A percentile compares a stretch with the other conserved stretches of the same genome.
Conservation (phyloP, 306 rosid genomes). For the Fagus crenata region DNA sequence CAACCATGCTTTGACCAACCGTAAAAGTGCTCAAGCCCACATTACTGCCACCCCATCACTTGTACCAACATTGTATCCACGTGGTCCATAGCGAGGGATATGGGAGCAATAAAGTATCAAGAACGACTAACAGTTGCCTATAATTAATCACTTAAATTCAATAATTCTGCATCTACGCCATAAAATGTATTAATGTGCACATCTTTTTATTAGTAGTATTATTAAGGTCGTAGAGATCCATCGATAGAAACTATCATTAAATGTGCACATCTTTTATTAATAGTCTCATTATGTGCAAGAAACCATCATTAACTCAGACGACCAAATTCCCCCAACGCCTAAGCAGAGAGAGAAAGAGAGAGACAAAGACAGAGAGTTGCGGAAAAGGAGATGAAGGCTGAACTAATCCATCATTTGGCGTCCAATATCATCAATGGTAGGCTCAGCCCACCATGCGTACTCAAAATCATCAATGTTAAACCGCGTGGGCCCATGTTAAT, state of each 20-base stretch:
- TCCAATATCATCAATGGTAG: neutral
- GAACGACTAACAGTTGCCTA: neutral
- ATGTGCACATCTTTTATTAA: neutral
- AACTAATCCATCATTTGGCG: neutral
- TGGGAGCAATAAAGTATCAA: neutral
- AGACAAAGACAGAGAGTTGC: too few relatives aligned
- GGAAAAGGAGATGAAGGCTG: neutral
- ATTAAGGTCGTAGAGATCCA: too few relatives aligned
- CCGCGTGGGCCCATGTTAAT: neutral
- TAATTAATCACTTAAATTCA: neutral
- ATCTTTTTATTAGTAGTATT: too few relatives aligned
- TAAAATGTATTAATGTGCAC: neutral
- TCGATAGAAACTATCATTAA: neutral
- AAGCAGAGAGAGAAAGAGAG: too few relatives aligned
- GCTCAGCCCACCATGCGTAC: conserved; percentile 6
- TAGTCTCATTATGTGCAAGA: too few relatives aligned
- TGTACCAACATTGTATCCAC: neutral
- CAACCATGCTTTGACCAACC: conserved; percentile 15
- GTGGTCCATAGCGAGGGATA: neutral
- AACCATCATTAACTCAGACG: neutral
- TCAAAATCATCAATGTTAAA: conserved; percentile 2
- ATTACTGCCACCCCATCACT: conserved; percentile 7
- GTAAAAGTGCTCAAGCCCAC: neutral
- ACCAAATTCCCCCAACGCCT: too few relatives aligned
- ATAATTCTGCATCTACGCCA: neutral